A percentile compares a stretch with the other conserved stretches of the same genome.
phyloP scores from a whole-genome alignment of 306 rosid genomes.

The Hippophae gyantsensis region DNA sequence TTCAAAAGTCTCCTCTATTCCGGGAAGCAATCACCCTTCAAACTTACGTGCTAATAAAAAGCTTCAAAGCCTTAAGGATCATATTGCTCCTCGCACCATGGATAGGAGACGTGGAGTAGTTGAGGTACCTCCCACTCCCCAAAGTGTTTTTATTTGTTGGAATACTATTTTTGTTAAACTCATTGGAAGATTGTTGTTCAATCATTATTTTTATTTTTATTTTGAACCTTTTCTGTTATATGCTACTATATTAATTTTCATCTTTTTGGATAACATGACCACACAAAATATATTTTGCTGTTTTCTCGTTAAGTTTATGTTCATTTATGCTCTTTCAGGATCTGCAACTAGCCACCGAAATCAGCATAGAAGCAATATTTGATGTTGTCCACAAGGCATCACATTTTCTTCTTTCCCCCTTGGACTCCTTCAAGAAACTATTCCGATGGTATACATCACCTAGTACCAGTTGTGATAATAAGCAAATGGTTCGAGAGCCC shows the following conservation, averaged over 20 bases:
- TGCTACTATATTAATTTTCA: neutral
- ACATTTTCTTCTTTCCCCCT: conserved; percentile 72
- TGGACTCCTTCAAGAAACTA: conserved; percentile 36
- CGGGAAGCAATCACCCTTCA: conserved; percentile 24
- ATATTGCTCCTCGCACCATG: conserved; percentile 62
- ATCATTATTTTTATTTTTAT: conserved; percentile 3
- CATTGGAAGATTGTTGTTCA: neutral
- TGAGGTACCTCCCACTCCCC: conserved; percentile 43
- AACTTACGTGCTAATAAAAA: conserved; percentile 32
- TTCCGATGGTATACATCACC: conserved; percentile 30
- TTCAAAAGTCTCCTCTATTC: conserved; percentile 17
- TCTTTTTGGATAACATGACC: too few species aligned
- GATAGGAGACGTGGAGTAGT: conserved; percentile 89
- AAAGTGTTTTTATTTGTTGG: neutral
- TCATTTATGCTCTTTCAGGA: conserved; percentile 34
- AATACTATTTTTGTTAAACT: neutral
- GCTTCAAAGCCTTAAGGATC: conserved; percentile 53
- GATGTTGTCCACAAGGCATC: conserved; percentile 62
- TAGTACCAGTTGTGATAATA: conserved; percentile 18
- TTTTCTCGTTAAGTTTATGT: too few species aligned
- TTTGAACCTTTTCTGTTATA: conserved; percentile 1
- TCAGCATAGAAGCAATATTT: conserved; percentile 66
- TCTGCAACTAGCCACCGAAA: conserved; percentile 76
- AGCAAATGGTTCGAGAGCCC: conserved; percentile 16
- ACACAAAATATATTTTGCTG: too few species aligned